A percentile compares a stretch with the other conserved stretches of the same genome.
Conservation (phyloP, 352 stramenopile genomes). For the Pythium periplocum region DNA sequence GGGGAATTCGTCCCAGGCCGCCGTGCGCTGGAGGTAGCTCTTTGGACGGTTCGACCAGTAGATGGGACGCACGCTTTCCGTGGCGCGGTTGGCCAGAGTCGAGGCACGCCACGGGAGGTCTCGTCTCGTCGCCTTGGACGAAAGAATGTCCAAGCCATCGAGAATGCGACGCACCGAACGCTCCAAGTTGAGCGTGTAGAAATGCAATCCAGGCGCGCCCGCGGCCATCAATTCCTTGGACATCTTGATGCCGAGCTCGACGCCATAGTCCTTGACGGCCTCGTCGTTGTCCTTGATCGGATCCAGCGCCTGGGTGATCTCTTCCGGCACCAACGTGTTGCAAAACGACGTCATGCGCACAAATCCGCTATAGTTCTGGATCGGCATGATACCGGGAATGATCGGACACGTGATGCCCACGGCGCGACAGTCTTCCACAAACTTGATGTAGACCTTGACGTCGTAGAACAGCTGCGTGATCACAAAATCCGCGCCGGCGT, state of each 20-base stretch:
- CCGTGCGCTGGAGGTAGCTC: slow-evolving; percentile 96
- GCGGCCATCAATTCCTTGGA: slow-evolving; percentile 91
- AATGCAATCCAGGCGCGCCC: slow-evolving; percentile 86
- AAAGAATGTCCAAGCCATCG: slow-evolving; percentile 53
- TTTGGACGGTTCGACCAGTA: slow-evolving; percentile 98
- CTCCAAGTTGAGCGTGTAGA: slow-evolving; percentile 95
- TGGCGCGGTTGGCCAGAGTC: slow-evolving; percentile 81
- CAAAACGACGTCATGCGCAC: slow-evolving; percentile 97
- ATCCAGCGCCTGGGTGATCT: slow-evolving; percentile 73
- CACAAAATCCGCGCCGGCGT: slow-evolving; percentile 97
- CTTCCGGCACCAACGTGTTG: slow-evolving; percentile 92
- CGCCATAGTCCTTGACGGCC: slow-evolving; percentile 94
- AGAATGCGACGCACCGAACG: slow-evolving; percentile 87
- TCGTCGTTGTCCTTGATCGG: slow-evolving; percentile 96
- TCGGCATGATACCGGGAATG: slow-evolving; percentile 98
- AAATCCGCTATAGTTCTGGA: slow-evolving; percentile 97
- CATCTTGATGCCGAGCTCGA: slow-evolving; percentile 94
- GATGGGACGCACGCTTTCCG: slow-evolving; percentile 93
- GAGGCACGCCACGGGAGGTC: slow-evolving; percentile 91
- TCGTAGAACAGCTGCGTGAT: slow-evolving; percentile 99
- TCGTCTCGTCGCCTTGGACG: slow-evolving; percentile 43
- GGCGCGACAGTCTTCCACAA: slow-evolving; percentile 88
- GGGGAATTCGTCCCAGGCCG: slow-evolving; percentile 97
- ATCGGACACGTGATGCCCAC: slow-evolving; percentile 94
- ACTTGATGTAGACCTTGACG: slow-evolving; percentile 91